phyloP scores from a whole-genome alignment of 169 alveolate species.

The Plasmodium yoelii region DNA sequence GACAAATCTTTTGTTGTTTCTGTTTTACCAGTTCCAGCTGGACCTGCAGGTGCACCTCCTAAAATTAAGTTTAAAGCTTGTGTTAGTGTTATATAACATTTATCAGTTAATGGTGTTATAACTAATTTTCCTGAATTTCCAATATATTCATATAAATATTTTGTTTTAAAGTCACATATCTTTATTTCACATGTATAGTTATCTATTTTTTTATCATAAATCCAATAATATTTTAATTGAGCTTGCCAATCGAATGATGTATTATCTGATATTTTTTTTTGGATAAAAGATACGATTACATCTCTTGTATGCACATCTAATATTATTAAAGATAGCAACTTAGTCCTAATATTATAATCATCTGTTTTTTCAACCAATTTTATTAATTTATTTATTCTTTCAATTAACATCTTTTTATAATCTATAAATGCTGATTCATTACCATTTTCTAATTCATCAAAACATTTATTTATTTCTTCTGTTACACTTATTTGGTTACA shows the following conservation, averaged over 20 bases:
- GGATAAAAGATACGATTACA: slow-evolving; percentile 94
- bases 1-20: slow-evolving; percentile 98
- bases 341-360: slow-evolving; percentile 84
- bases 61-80: slow-evolving; percentile 93
- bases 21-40: slow-evolving; percentile 99
- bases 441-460: slow-evolving; percentile 96
- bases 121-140: slow-evolving; percentile 96
- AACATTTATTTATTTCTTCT: slow-evolving; percentile 95
- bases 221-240: slow-evolving; percentile 96
- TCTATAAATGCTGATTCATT: slow-evolving; percentile 97
- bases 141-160: slow-evolving; percentile 96
- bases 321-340: slow-evolving; percentile 95
- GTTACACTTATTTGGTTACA: slow-evolving; percentile 96
- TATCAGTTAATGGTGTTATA: slow-evolving; percentile 97
- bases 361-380: slow-evolving; percentile 91
- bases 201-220: slow-evolving; percentile 56
- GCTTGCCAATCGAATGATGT: slow-evolving; percentile 96
- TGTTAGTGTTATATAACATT: slow-evolving; percentile 95
- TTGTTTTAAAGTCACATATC: slow-evolving; percentile 95
- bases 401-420: slow-evolving; percentile 90
- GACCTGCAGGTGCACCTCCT: slow-evolving; percentile 99
- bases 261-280: slow-evolving; percentile 90
- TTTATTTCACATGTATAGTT: slow-evolving; percentile 91
- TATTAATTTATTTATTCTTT: slow-evolving; percentile 94
- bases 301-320: slow-evolving; percentile 98